Base-by-base conservation (phyloP, 495 filamentous ascomycete genomes). In the Xylaria bambusicola region DNA sequence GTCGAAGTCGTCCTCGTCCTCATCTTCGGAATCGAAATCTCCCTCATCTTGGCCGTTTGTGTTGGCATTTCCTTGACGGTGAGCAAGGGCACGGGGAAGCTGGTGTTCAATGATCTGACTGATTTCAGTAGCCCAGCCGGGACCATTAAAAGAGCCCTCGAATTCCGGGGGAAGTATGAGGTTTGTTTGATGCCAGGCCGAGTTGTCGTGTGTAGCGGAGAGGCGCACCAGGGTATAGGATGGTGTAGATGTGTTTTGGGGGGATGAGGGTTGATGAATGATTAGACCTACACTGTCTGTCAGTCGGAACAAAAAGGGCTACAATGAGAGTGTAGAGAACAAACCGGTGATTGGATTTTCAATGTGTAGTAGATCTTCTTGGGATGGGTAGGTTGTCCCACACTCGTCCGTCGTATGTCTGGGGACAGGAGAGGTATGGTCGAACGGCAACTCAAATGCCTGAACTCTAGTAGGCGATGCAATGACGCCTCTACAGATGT, bases 111-210 rank as follows among this genome's bases (percentile, higher is more conserved):
- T 60, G 36, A 71, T 78, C 52, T 75, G 70, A 31, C 63, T 58
- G 21, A 79, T 75, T 29, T 79, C 66, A 6, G 66, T 67, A 0
- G 67, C 75, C 77, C 77, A 81, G 21, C 71, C 73, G 1, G 76
- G 75, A 7, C 36, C 36, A 13, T 13, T 15, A 13, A 6, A 6
- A 13, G 29, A 33, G 5, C 10, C 10, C 10, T 33, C 62, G 21
- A 52, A 62, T 0, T 64, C 64, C 0, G 58, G 52, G 9, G 68
- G 65, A 0, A 65, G 44, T 13, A 68, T 61, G 13, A 73, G 46
- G 54, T 80, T 81, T 9, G 71, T 77, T 41, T 80, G 71, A 50
- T 73, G 76, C 77, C 77, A 81, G 45, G 67, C 66, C 0, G 66
- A 57, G 47, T 77, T 79, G 18, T 73, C 73, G 24, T 75, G 60